phyloP scores from a whole-genome alignment of 2,329 filamentous ascomycete genomes.

The Corinectria fuckeliana region DNA sequence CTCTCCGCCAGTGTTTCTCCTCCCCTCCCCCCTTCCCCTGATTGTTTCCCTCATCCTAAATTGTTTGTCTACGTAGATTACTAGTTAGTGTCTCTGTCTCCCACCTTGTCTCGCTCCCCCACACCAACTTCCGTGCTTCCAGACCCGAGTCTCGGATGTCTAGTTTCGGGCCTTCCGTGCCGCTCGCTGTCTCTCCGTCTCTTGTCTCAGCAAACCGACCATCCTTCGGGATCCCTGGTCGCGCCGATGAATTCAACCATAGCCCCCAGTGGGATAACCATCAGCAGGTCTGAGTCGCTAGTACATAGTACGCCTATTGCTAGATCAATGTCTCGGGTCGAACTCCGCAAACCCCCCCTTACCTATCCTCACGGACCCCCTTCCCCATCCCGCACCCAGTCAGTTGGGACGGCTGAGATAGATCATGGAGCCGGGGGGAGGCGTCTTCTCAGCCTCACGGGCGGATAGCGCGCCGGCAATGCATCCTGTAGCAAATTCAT shows the following conservation, averaged over 20 bases:
- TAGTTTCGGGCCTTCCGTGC: constrained; percentile 6
- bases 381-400: constrained; percentile 12
- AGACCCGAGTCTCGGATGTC: constrained; percentile 5
- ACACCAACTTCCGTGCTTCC: background rate
- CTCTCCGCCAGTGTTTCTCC: background rate
- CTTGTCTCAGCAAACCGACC: background rate
- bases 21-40: no score
- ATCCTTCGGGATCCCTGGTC: background rate
- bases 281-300: background rate
- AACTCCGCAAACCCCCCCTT: constrained; percentile 10
- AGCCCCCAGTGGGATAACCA: no score
- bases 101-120: background rate
- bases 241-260: background rate
- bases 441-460: constrained; percentile 1
- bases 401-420: constrained; percentile 16
- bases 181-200: background rate
- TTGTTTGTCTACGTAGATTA: no score
- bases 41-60: no score
- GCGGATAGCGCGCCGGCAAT: constrained; percentile 6
- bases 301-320: background rate
- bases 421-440: background rate
- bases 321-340: constrained; percentile 14
- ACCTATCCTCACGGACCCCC: background rate
- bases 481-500: background rate
- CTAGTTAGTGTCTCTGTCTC: no score